phyloP scores from a whole-genome alignment of 495 filamentous ascomycete species.

The Podospora conica region DNA sequence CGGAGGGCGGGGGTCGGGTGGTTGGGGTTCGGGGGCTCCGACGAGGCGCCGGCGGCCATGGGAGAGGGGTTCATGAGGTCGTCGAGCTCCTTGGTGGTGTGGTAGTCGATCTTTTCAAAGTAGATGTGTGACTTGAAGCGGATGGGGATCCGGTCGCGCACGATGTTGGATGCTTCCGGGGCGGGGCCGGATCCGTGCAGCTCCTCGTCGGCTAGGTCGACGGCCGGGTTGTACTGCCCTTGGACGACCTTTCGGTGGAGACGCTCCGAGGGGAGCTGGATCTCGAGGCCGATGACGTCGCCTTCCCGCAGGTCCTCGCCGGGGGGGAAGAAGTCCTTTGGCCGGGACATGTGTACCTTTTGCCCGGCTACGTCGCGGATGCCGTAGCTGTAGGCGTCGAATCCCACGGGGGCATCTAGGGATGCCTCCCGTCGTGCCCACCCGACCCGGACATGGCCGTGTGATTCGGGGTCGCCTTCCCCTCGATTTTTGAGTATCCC shows the following conservation, averaged over 20 bases:
- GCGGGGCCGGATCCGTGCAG: constrained; percentile 28
- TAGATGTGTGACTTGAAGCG: constrained; percentile 87
- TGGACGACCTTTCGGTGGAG: constrained; percentile 84
- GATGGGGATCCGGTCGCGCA: constrained; percentile 91
- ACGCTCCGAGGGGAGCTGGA: constrained; percentile 76
- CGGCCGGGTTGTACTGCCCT: constrained; percentile 77
- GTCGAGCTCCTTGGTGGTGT: constrained; percentile 80
- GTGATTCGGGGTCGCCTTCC: constrained; percentile 35
- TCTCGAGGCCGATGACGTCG: constrained; percentile 92
- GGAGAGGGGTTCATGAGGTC: constrained; percentile 72
- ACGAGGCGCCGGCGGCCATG: constrained; percentile 38
- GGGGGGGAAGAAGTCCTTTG: constrained; percentile 75
- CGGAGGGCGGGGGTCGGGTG: constrained; percentile 66
- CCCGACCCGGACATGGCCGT: constrained; percentile 81
- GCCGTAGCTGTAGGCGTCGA: constrained; percentile 94
- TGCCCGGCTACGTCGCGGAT: constrained; percentile 84
- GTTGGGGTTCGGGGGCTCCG: constrained; percentile 57
- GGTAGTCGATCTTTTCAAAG: constrained; percentile 93
- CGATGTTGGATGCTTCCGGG: constrained; percentile 58
- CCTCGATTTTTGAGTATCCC: constrained; percentile 42
- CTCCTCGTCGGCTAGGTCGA: constrained; percentile 58
- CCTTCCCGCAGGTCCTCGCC: constrained; percentile 69
- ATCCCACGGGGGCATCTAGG: constrained; percentile 87
- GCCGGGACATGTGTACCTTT: constrained; percentile 88
- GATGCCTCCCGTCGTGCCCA: constrained; percentile 87